Percentiles rank a stretch among this genome's conserved stretches.
Evolutionary conservation across 1,139 yeast species (phyloP).

Genomic region (Blastobotrys petasosporus): DNA sequence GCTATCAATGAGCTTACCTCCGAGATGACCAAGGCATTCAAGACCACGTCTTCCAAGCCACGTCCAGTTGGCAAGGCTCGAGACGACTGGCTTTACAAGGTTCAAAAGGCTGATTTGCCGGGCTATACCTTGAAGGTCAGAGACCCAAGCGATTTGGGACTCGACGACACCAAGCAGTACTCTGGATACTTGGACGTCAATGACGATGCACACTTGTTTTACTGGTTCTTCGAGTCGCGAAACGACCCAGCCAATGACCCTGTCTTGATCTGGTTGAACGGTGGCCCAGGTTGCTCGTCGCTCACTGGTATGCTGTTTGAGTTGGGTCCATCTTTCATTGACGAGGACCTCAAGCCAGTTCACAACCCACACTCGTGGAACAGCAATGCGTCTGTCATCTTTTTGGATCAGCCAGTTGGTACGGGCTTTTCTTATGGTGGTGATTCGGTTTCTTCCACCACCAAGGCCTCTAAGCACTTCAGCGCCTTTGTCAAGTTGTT

Average conservation of each 20-base stretch:
- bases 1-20: slow-evolving; percentile 10
- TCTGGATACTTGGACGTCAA: slow-evolving; percentile 65
- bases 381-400: slow-evolving; percentile 59
- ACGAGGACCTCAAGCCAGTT: slow-evolving; percentile 45
- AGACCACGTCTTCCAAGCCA: slow-evolving; percentile 2
- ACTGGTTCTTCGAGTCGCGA: slow-evolving; percentile 70
- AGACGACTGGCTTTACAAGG: slow-evolving; percentile 25
- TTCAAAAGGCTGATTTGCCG: slow-evolving; percentile 30
- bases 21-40: slow-evolving; percentile 8
- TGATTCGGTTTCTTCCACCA: slow-evolving; percentile 53
- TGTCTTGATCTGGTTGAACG: slow-evolving; percentile 63
- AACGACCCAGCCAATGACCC: slow-evolving; percentile 62
- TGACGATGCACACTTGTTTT: slow-evolving; percentile 80
- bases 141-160: slow-evolving; percentile 14
- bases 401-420: slow-evolving; percentile 69
- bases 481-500: slow-evolving; percentile 70
- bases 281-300: slow-evolving; percentile 74
- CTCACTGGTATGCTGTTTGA: slow-evolving; percentile 58
- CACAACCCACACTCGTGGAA: slow-evolving; percentile 67
- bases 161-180: slow-evolving; percentile 44
- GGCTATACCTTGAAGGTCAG: slow-evolving; percentile 31
- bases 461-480: slow-evolving; percentile 75
- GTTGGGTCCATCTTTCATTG: slow-evolving; percentile 57
- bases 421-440: slow-evolving; percentile 45
- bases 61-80: slow-evolving; percentile 26